Conservation (phyloP, 2,329 filamentous ascomycete species). For the Epichloe elymi region DNA sequence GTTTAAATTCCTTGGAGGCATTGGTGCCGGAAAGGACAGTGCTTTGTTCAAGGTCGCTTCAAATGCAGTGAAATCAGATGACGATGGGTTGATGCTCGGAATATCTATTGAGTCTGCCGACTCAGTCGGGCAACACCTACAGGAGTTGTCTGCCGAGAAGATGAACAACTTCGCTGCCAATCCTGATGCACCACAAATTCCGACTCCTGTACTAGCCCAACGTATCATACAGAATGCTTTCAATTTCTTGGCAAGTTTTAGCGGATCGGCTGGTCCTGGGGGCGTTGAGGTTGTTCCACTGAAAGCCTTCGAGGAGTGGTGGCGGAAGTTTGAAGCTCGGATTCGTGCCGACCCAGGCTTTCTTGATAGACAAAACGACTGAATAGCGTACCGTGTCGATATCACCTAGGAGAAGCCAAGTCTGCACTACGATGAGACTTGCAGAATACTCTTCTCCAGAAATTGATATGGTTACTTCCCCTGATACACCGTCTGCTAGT, state of each 20-base stretch:
- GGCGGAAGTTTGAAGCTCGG: constrained; percentile 85
- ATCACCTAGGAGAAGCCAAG: neutral
- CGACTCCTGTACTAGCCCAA: constrained; percentile 75
- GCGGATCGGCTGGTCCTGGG: constrained; percentile 42
- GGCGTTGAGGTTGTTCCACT: constrained; percentile 83
- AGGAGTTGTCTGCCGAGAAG: constrained; percentile 34
- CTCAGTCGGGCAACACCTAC: constrained; percentile 57
- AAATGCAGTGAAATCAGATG: constrained; percentile 7
- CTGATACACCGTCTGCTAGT: too few relatives aligned
- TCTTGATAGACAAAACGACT: constrained; percentile 49
- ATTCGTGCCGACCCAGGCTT: constrained; percentile 80
- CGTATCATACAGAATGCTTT: constrained; percentile 94
- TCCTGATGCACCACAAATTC: constrained; percentile 24
- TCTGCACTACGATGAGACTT: too few relatives aligned
- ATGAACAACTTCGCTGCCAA: constrained; percentile 1
- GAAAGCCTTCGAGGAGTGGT: constrained; percentile 94
- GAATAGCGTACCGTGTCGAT: neutral
- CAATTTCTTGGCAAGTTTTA: constrained; percentile 88
- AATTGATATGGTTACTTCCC: too few relatives aligned
- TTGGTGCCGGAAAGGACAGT: constrained; percentile 81
- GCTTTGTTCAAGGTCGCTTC: constrained; percentile 70
- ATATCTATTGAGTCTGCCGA: constrained; percentile 68
- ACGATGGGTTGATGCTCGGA: constrained; percentile 57
- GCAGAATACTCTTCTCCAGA: too few relatives aligned
- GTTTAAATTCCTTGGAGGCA: constrained; percentile 77